Base-by-base conservation (phyloP, 805 yeast genomes). In the Debaryomyces prosopidis region DNA sequence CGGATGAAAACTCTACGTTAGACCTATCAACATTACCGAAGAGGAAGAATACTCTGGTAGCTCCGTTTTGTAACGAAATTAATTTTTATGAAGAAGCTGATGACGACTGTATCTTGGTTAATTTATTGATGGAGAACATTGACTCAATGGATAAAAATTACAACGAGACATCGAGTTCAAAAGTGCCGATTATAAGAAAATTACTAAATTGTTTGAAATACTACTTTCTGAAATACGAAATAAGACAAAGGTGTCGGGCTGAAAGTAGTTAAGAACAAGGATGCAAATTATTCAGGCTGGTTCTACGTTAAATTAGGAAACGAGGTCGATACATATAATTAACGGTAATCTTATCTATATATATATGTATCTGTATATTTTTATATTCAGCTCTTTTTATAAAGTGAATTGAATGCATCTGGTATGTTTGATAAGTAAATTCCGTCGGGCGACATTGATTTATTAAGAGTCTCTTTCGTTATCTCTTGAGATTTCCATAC, bases 401-500 rank as follows among this genome's bases (percentile, higher is more conserved):
- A 35, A 40, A 27, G 39, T n/a, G 36, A 28, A 37, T 39, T 36
- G 17, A 47, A 12, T 17, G 28, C 38, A 44, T 48, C 50, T 3
- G 50, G 53, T 15, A 54, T 28, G 20, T 37, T 41, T n/a, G 46
- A 34, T 11, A 51, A 33, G 20, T 42, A 35, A 5, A 46, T 19
- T 11, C 43, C 51, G 12, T 43, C 16, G 3, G 40, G 45, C 3
- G 15, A 33, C 6, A 16, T 38, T 11, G 45, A 40, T 12, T 52
- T 52, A 17, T 39, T 44, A 11, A 60, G 33, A 1, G 18, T 26
- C 3, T 61, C 64, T 28, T 54, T 55, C 1, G 64, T 54, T 3
- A 60, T 50, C 40, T 62, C 68, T 17, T 47, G 46, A 4, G 50
- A 43, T 35, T 56, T 59, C 48, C 64, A 49, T 6, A 44, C 43